Evolutionary conservation across 2,329 filamentous ascomycete species (phyloP), one percentile per base, ranked within the genome.

Genomic region (Trichoderma pleuroti): DNA sequence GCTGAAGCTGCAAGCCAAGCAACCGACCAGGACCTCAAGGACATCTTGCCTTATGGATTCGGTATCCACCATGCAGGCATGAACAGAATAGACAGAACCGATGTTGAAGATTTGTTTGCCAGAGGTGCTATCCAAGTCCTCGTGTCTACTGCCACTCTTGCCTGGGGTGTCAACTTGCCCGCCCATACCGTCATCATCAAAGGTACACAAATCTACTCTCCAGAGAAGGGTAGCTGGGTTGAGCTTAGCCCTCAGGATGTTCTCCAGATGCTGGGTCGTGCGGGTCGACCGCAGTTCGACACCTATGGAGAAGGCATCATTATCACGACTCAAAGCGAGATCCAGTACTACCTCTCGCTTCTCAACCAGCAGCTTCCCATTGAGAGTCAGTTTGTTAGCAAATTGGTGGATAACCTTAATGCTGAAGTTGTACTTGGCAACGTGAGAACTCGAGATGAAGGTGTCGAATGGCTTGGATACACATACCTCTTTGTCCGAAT

Each of bases 161-260:
- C 96, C 28, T 99, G 96, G 96, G 96, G 96, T 89, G 96, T 99
- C 78, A 99, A 99, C 81, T 84, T 99, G 78, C 96, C 96, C 5
- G 96, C 96, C 2, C 96, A 99, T 78, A 98, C 96, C 1, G 96
- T 99, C 77, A 95, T 99, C 78, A 99, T 99, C 85, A 99, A 99
- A 82, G 96, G 96, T 69, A 99, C 96, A 1, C 94, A 97, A 78
- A 92, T 99, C 24, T 99, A 99, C 82, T 98, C 96, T 0, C 96
- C 96, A 0, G 96, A 99, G 80, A 98, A 98, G 84, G 96, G 96
- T 84, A 96, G 93, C 80, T 99, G 96, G 95, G 94, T 99, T 24
- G 97, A 99, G 80, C 83, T 99, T 68, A 98, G 94, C 77, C 96
- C 96, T 14, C 96, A 99, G 80, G 96, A 99, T 82, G 95, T 99